Base-by-base conservation (phyloP, 352 stramenopile genomes). In the Phytophthora pisi region DNA sequence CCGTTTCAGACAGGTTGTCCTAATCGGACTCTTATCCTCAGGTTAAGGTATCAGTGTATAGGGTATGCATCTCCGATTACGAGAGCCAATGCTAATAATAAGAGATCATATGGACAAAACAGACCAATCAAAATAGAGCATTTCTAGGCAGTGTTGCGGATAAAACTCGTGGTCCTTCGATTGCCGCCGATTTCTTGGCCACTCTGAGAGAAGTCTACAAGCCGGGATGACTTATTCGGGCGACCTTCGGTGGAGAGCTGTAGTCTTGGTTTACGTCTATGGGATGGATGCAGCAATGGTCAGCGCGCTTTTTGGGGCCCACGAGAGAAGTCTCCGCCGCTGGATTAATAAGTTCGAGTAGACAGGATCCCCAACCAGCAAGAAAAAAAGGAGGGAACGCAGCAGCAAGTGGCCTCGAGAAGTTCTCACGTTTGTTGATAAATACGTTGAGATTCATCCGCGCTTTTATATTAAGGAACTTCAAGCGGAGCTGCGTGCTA, bases 381-480 rank as follows among this genome's bases (percentile, higher is more conserved):
- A 40, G 13, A 40, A 13, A 16, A 40, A 16, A 9, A 15, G 11
- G 34, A 4, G 34, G 9, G 34, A 40, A 15, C 34, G 34, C 10
- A 40, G 34, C 43, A 43, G 16, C 34, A 64, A 57, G 18, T 61
- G 60, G 51, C 30, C 60, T 2, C 38, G n/a, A n/a, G 51, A 63
- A 5, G 43, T 42, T 3, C 47, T 66, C 15, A 6, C 8, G 30
- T 73, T 72, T 20, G 62, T 73, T 0, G 23, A 62, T 0, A 24
- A 55, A 0, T 78, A 70, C n/a, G 59, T 74, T 0, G 20, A 60
- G 15, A 13, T 15, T 16, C 71, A 78, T 26, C 66, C 66, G 9
- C 70, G 71, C 24, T 72, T 78, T 51, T 78, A 75, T 28, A 49
- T 75, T 4, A 59, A 78, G 51, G 62, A 75, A 40, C 58, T 75